Evolutionary conservation across 495 filamentous ascomycete species (phyloP).

Genomic region (Aspergillus campestris): DNA sequence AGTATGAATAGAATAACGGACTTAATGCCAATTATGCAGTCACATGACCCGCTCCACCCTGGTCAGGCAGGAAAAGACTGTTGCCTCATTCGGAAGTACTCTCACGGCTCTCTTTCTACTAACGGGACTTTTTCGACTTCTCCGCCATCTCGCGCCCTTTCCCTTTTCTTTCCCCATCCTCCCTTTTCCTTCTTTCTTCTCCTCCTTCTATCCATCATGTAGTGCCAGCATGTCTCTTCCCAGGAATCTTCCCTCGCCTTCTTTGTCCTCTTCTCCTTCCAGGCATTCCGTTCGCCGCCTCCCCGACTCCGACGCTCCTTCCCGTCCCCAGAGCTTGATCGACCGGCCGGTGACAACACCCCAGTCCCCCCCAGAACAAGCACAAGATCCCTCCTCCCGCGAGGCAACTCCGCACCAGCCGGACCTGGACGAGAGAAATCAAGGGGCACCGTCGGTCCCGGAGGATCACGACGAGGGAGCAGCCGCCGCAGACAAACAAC

Average conservation of each 20-base stretch:
- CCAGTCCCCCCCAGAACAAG: too few relatives aligned
- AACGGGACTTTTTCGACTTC: too few relatives aligned
- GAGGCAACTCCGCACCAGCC: too few relatives aligned
- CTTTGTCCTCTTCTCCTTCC: conserved; percentile 24
- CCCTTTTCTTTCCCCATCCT: background rate
- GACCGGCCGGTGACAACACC: conserved; percentile 6
- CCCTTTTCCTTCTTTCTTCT: conserved; percentile 13
- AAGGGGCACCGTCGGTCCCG: too few relatives aligned
- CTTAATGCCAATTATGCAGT: too few relatives aligned
- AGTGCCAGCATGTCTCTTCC: conserved; percentile 33
- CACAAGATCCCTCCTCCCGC: too few relatives aligned
- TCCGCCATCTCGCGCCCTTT: too few relatives aligned
- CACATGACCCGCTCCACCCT: background rate
- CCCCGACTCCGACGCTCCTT: conserved; percentile 4
- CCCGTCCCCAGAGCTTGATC: conserved; percentile 19
- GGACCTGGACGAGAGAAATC: too few relatives aligned
- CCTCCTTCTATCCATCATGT: conserved; percentile 5
- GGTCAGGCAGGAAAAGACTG: too few relatives aligned
- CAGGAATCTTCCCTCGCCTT: conserved; percentile 16
- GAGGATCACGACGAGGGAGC: background rate
- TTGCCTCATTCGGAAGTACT: too few relatives aligned
- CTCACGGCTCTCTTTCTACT: too few relatives aligned
- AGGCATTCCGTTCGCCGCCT: conserved; percentile 18
- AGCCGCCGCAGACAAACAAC: conserved; percentile 8
- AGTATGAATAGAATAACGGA: conserved; percentile 1